Percentiles rank a stretch among this genome's conserved stretches.
These are phyloP conservation scores for Fraxinus baroniana DNA, from an alignment of 305 asterid species.

Conservation along the genomic window DNA sequence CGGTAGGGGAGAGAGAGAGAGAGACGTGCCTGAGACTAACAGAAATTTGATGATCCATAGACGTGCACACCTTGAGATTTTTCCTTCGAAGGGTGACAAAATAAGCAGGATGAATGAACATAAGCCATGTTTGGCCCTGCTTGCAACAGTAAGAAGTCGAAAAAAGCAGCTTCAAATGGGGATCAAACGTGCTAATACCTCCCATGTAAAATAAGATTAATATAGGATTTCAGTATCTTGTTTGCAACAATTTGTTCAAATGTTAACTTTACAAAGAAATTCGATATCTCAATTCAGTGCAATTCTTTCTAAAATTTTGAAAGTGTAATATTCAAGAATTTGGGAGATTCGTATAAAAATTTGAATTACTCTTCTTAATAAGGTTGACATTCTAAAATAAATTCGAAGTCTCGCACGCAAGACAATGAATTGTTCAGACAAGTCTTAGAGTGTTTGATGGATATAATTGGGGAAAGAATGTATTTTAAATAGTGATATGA, in stretches of 20 bases:
- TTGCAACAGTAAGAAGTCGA: background rate
- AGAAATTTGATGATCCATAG: background rate
- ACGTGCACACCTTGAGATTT: constrained; percentile 3
- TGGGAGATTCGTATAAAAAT: background rate
- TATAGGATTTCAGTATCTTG: background rate
- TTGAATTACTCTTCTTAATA: background rate
- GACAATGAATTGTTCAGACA: background rate
- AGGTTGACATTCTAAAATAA: background rate
- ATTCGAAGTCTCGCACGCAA: too few relatives aligned
- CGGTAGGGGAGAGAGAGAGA: background rate
- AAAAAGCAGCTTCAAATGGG: background rate
- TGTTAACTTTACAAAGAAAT: background rate
- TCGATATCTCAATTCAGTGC: background rate
- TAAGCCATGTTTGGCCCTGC: background rate
- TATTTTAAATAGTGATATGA: too few relatives aligned
- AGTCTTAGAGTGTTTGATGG: too few relatives aligned
- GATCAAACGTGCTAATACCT: background rate
- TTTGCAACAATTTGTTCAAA: background rate
- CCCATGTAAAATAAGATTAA: background rate
- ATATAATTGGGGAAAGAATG: too few relatives aligned
- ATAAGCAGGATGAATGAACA: background rate
- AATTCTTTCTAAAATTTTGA: too few relatives aligned
- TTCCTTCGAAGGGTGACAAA: background rate
- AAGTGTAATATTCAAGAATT: too few relatives aligned
- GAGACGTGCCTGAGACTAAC: constrained; percentile 25